These are phyloP conservation scores for Canna indica DNA, from an alignment of 176 grass and related monocot genomes.

Conservation along the genomic window DNA sequence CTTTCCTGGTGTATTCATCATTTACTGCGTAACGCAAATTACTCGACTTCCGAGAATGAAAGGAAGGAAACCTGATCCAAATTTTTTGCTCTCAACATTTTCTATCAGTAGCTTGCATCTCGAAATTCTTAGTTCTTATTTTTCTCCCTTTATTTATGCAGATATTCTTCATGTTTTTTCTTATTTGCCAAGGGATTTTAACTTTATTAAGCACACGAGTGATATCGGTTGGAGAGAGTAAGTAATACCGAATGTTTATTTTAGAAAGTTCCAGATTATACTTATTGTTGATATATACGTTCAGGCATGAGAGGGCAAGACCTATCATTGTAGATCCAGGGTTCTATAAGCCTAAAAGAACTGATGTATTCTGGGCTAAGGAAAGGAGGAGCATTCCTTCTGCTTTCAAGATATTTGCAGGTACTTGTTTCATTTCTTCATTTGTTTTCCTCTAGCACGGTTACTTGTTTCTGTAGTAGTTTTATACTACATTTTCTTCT, in stretches of 20 bases:
- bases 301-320: slow-evolving; percentile 76
- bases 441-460: background rate
- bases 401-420: slow-evolving; percentile 99
- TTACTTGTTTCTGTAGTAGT: too few relatives aligned
- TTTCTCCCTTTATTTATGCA: slow-evolving; percentile 33
- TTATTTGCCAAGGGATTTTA: slow-evolving; percentile 77
- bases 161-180: slow-evolving; percentile 97
- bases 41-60: too few relatives aligned
- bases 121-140: background rate
- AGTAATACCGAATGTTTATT: slow-evolving; percentile 21
- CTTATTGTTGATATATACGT: slow-evolving; percentile 27
- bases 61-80: too few relatives aligned
- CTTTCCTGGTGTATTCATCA: background rate
- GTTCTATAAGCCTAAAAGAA: slow-evolving; percentile 70
- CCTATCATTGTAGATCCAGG: slow-evolving; percentile 91
- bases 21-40: background rate
- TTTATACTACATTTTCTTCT: background rate
- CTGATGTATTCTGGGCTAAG: slow-evolving; percentile 75
- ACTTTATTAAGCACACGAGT: slow-evolving; percentile 94
- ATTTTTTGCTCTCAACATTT: background rate
- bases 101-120: background rate
- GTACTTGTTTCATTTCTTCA: slow-evolving; percentile 38
- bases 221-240: slow-evolving; percentile 97
- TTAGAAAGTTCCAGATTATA: slow-evolving; percentile 13
- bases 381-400: slow-evolving; percentile 94